Percentiles rank a stretch among this genome's conserved stretches.
These are phyloP conservation scores for Chondrus crispus DNA, from an alignment of 23 red algal genomes.

Conservation along the genomic window DNA sequence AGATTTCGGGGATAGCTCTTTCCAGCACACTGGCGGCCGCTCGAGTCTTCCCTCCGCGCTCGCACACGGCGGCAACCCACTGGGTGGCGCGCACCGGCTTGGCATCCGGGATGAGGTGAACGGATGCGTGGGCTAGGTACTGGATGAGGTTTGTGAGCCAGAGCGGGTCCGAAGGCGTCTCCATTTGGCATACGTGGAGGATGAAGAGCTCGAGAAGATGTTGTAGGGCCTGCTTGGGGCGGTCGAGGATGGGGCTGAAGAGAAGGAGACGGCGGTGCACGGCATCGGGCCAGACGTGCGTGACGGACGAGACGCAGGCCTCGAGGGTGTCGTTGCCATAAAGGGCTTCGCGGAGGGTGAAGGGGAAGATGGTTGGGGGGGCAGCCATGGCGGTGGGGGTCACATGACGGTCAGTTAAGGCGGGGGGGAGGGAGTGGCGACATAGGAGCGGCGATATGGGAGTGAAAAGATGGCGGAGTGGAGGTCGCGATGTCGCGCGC, in stretches of 20 bases:
- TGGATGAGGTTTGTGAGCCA: slow-evolving; percentile 27
- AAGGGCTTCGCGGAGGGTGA: slow-evolving; percentile 40
- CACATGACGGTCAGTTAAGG: too few species aligned
- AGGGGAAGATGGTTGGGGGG: neutral
- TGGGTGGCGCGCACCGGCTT: slow-evolving; percentile 16
- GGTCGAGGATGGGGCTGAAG: slow-evolving; percentile 39
- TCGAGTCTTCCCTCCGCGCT: neutral
- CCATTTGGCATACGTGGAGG: slow-evolving; percentile 35
- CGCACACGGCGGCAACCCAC: slow-evolving; percentile 23
- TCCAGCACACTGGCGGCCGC: neutral
- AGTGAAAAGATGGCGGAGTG: neutral
- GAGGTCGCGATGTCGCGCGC: too few species aligned
- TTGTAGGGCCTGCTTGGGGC: slow-evolving; percentile 55
- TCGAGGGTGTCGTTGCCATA: slow-evolving; percentile 34
- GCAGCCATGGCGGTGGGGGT: neutral
- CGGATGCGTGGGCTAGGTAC: slow-evolving; percentile 19
- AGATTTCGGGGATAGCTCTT: neutral
- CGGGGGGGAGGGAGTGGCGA: neutral
- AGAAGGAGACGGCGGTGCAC: slow-evolving; percentile 14
- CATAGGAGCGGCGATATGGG: neutral
- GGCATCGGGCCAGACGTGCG: neutral
- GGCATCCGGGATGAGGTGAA: slow-evolving; percentile 25
- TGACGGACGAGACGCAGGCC: slow-evolving; percentile 12
- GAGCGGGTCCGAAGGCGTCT: neutral
- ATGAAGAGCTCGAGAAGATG: slow-evolving; percentile 61